These are phyloP conservation scores for Exophiala mesophila DNA, from an alignment of 2,329 filamentous ascomycete species.

Conservation along the genomic window DNA sequence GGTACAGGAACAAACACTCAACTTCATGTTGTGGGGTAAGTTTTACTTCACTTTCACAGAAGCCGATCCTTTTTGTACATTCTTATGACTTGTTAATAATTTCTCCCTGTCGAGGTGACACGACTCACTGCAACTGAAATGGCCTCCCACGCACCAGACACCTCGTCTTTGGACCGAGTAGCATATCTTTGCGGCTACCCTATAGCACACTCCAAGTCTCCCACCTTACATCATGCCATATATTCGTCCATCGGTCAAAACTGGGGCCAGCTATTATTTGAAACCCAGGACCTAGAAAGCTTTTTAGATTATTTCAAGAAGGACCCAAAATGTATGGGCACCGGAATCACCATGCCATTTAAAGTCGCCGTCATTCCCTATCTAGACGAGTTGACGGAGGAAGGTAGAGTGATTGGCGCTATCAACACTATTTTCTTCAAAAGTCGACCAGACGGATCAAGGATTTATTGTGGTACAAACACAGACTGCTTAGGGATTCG, in stretches of 20 bases:
- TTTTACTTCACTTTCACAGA: no score
- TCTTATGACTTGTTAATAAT: no score
- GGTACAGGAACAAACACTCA: no score
- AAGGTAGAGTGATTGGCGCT: slow-evolving; percentile 68
- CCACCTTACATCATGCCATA: slow-evolving; percentile 51
- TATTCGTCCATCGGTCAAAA: slow-evolving; percentile 48
- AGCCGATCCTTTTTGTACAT: no score
- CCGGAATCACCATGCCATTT: slow-evolving; percentile 74
- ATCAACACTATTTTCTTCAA: slow-evolving; percentile 74
- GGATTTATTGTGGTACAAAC: slow-evolving; percentile 66
- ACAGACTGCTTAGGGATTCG: slow-evolving; percentile 76
- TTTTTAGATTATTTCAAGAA: slow-evolving; percentile 34
- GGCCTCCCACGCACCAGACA: slow-evolving; percentile 12
- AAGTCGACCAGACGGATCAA: slow-evolving; percentile 36
- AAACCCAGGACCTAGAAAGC: slow-evolving; percentile 28
- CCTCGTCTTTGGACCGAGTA: slow-evolving; percentile 41
- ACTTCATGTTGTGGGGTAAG: no score
- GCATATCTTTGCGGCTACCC: slow-evolving; percentile 55
- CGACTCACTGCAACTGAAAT: not conserved
- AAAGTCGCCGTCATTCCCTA: slow-evolving; percentile 71
- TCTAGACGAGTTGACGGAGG: slow-evolving; percentile 67
- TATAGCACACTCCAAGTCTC: slow-evolving; percentile 54
- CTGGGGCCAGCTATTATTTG: slow-evolving; percentile 45
- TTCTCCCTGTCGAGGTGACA: not conserved
- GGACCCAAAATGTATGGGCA: slow-evolving; percentile 48